Evolutionary conservation across 2,329 filamentous ascomycete species (phyloP).

Genomic region (Claviceps citrina): DNA sequence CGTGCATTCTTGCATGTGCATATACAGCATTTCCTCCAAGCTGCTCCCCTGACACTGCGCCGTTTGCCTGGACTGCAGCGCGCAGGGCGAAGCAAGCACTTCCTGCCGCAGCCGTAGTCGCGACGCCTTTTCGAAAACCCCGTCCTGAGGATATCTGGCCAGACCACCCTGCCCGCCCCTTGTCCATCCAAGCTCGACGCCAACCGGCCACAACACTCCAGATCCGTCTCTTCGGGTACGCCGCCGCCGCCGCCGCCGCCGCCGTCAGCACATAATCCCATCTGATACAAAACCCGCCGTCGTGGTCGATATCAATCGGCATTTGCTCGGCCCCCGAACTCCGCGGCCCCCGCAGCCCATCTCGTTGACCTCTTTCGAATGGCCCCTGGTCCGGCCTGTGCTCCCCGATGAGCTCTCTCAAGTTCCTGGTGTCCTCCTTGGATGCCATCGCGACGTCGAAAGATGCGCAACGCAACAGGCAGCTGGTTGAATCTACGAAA

Average conservation of each 20-base stretch:
- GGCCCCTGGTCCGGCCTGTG: conserved; percentile 25
- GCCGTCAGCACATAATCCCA: too few species aligned
- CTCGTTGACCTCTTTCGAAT: conserved; percentile 21
- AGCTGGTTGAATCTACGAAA: conserved; percentile 66
- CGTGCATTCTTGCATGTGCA: not conserved
- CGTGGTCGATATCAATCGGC: not conserved
- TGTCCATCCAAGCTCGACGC: not conserved
- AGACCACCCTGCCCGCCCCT: not conserved
- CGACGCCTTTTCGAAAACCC: not conserved
- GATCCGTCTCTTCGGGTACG: not conserved
- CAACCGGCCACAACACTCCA: not conserved
- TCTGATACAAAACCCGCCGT: too few species aligned
- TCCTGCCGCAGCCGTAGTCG: not conserved
- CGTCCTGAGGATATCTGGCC: not conserved
- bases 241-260: too few species aligned
- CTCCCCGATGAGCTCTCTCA: conserved; percentile 75
- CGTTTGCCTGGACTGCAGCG: too few species aligned
- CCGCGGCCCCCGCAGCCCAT: not conserved
- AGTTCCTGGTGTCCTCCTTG: conserved; percentile 86
- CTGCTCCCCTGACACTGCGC: too few species aligned
- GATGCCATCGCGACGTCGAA: conserved; percentile 85
- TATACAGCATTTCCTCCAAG: not conserved
- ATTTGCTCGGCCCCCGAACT: not conserved
- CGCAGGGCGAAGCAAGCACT: not conserved
- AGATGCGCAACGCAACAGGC: conserved; percentile 76